Evolutionary conservation across 2,329 filamentous ascomycete species (phyloP).

Genomic region (Diaporthe caulivora): DNA sequence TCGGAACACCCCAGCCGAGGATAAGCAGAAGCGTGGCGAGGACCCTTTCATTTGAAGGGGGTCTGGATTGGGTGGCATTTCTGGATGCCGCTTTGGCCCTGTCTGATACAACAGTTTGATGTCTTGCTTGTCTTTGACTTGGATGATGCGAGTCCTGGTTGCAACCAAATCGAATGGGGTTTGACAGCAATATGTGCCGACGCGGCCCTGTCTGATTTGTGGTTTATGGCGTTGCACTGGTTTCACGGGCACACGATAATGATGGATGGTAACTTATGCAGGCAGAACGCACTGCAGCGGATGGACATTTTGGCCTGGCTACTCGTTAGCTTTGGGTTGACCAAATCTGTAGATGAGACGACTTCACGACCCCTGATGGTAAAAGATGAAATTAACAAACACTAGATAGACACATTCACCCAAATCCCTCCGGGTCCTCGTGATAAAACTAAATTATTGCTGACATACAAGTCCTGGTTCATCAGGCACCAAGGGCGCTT

Average conservation of each 20-base stretch:
- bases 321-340: too few relatives aligned
- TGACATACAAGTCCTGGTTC: too few relatives aligned
- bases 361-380: not conserved
- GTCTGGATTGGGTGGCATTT: not conserved
- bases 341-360: not conserved
- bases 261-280: not conserved
- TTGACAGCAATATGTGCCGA: not conserved
- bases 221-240: not conserved
- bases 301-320: not conserved
- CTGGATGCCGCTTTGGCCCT: not conserved
- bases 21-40: not conserved
- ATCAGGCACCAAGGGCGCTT: too few relatives aligned
- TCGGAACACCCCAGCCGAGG: not conserved
- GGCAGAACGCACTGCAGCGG: not conserved
- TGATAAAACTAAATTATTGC: not conserved
- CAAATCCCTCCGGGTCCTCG: too few relatives aligned
- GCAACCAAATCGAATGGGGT: too few relatives aligned
- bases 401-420: not conserved
- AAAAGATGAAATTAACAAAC: not conserved
- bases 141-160: not conserved
- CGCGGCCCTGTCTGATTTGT: not conserved
- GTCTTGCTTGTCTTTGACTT: not conserved
- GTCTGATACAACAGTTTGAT: not conserved
- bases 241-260: not conserved
- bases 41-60: conserved; percentile 9